These are phyloP conservation scores for Chlorencoelia australis DNA, from an alignment of 2,329 filamentous ascomycete genomes.

Conservation along the genomic window DNA sequence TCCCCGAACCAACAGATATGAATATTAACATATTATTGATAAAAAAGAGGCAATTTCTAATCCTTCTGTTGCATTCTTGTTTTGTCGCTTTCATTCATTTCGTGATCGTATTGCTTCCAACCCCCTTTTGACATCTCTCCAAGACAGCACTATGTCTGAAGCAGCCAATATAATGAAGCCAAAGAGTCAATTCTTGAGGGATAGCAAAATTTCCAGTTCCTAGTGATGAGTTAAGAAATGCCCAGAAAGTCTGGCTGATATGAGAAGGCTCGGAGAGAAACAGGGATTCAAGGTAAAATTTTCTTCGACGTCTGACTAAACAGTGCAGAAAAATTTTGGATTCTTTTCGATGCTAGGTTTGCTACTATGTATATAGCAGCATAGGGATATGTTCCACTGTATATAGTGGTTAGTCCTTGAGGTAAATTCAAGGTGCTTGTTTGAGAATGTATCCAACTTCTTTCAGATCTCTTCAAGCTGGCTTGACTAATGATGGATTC, in stretches of 20 bases:
- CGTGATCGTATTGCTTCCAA: too few relatives aligned
- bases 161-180: too few relatives aligned
- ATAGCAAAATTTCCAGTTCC: background rate
- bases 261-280: slow-evolving; percentile 26
- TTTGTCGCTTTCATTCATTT: too few relatives aligned
- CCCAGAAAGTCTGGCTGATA: slow-evolving; percentile 25
- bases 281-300: slow-evolving; percentile 21
- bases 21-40: too few relatives aligned
- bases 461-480: slow-evolving; percentile 25
- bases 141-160: too few relatives aligned
- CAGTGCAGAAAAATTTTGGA: slow-evolving; percentile 30
- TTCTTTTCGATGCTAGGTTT: slow-evolving; percentile 35
- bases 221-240: slow-evolving; percentile 16
- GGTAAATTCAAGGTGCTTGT: too few relatives aligned
- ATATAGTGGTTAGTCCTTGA: slow-evolving; percentile 8
- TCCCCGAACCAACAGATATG: too few relatives aligned
- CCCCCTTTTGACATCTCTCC: too few relatives aligned
- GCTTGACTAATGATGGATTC: slow-evolving; percentile 20
- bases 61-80: too few relatives aligned
- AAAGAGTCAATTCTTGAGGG: too few relatives aligned
- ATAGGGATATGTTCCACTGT: slow-evolving; percentile 34
- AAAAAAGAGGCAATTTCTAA: too few relatives aligned
- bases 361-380: slow-evolving; percentile 34
- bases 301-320: background rate
- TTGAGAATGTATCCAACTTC: too few relatives aligned